Evolutionary conservation across 2,329 filamentous ascomycete species (phyloP).

Genomic region (Exophiala phaeomuriformis): DNA sequence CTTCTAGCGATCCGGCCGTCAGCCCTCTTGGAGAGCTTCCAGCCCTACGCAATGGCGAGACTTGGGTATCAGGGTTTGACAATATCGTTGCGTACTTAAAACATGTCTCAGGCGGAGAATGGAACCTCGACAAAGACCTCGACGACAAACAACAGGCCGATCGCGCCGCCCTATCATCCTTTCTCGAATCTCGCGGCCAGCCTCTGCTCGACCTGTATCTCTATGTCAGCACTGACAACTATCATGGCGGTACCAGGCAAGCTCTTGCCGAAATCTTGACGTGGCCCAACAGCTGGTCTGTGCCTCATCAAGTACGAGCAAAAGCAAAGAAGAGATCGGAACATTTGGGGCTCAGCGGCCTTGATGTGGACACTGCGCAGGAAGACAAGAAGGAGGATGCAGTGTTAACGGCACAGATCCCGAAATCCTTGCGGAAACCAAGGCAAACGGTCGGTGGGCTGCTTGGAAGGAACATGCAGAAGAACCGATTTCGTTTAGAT

Average conservation of each 20-base stretch:
- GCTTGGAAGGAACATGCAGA: conserved; percentile 61
- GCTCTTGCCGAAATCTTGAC: conserved; percentile 72
- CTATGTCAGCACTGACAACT: conserved; percentile 86
- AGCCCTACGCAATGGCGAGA: conserved; percentile 48
- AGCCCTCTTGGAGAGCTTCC: conserved; percentile 58
- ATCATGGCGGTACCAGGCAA: conserved; percentile 66
- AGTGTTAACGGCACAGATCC: conserved; percentile 31
- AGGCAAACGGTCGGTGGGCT: conserved; percentile 55
- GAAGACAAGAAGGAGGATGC: conserved; percentile 34
- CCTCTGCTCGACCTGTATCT: conserved; percentile 78
- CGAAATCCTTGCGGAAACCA: conserved; percentile 47
- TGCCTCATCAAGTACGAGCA: conserved; percentile 65
- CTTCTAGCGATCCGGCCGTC: conserved; percentile 64
- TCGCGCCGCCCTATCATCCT: conserved; percentile 48
- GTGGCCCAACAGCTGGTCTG: conserved; percentile 81
- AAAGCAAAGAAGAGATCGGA: conserved; percentile 63
- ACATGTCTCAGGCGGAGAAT: conserved; percentile 41
- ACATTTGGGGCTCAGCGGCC: conserved; percentile 59
- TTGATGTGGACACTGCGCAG: conserved; percentile 53
- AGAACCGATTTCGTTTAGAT: conserved; percentile 67
- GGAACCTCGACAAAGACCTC: conserved; percentile 43
- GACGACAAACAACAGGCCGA: conserved; percentile 41
- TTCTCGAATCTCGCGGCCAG: conserved; percentile 66
- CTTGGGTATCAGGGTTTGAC: conserved; percentile 48
- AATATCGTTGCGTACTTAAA: conserved; percentile 49